Conservation (phyloP, 306 rosid species). For the Castanea crenata region DNA sequence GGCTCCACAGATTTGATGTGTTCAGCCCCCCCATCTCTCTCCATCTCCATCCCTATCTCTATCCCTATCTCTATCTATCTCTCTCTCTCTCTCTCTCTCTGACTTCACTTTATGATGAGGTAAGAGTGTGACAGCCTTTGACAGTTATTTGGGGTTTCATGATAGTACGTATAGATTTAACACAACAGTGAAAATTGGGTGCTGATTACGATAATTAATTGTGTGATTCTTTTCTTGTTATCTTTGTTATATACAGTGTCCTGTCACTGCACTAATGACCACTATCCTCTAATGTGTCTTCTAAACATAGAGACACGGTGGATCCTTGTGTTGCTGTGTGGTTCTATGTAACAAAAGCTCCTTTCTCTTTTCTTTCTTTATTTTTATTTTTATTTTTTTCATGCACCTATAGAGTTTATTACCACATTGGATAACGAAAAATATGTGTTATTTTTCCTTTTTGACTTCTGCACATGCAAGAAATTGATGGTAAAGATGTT, state of each 20-base stretch:
- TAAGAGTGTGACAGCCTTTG: constrained; percentile 9
- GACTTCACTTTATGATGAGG: background rate
- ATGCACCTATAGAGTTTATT: too few relatives aligned
- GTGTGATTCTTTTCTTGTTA: constrained; percentile 42
- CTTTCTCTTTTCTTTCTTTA: background rate
- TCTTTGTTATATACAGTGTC: constrained; percentile 28
- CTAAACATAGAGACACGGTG: constrained; percentile 41
- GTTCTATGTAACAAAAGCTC: background rate
- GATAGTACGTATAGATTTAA: constrained; percentile 15
- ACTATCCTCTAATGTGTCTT: constrained; percentile 2
- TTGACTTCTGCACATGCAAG: too few relatives aligned
- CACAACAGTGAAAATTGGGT: constrained; percentile 15
- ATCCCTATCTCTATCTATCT: background rate
- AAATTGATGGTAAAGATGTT: too few relatives aligned
- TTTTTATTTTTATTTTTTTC: too few relatives aligned
- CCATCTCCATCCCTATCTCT: too few relatives aligned
- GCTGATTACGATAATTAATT: constrained; percentile 37
- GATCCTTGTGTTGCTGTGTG: constrained; percentile 31
- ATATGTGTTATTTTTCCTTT: too few relatives aligned
- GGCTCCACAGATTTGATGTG: constrained; percentile 32
- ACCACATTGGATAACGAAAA: too few relatives aligned
- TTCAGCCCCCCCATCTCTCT: too few relatives aligned
- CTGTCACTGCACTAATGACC: constrained; percentile 47
- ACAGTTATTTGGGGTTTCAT: constrained; percentile 30
- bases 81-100: background rate